Evolutionary conservation across 83 land plant species (phyloP).

Genomic region (Picea engelmannii): DNA sequence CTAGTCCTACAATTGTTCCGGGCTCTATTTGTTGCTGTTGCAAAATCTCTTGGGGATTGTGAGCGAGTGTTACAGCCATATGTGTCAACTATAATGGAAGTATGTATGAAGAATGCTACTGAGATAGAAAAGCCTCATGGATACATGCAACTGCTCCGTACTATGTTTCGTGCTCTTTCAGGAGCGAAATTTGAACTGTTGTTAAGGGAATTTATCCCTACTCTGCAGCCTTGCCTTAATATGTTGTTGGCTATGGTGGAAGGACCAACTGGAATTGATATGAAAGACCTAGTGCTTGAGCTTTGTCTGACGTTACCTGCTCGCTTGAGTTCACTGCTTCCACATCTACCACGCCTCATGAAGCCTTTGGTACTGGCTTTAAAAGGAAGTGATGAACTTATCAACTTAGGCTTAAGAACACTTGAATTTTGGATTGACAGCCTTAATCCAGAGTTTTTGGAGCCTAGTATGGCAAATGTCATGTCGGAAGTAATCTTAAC

Average conservation of each 20-base stretch:
- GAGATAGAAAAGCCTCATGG: constrained; percentile 98
- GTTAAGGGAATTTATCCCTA: constrained; percentile 80
- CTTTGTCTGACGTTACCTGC: constrained; percentile 97
- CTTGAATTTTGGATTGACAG: constrained; percentile 99
- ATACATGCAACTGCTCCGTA: constrained; percentile 91
- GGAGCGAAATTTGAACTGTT: constrained; percentile 90
- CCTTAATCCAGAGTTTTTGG: constrained; percentile 98
- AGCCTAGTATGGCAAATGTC: constrained; percentile 98
- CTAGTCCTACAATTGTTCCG: constrained; percentile 95
- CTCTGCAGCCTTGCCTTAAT: constrained; percentile 87
- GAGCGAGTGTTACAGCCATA: constrained; percentile 96
- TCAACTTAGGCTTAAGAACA: constrained; percentile 82
- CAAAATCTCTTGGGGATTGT: constrained; percentile 83
- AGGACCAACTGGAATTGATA: constrained; percentile 94
- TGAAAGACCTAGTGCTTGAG: constrained; percentile 92
- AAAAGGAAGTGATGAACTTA: constrained; percentile 94
- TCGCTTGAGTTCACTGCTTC: constrained; percentile 93
- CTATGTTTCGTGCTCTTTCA: constrained; percentile 87
- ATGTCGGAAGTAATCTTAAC: constrained; percentile 94
- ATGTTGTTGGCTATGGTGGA: constrained; percentile 97
- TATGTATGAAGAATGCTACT: constrained; percentile 91
- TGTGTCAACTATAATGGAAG: constrained; percentile 87
- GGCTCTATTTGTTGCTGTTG: constrained; percentile 78
- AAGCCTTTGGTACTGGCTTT: constrained; percentile 92
- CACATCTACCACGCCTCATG: constrained; percentile 93